phyloP scores from a whole-genome alignment of 2,329 filamentous ascomycete genomes.

The Colletotrichum horii region DNA sequence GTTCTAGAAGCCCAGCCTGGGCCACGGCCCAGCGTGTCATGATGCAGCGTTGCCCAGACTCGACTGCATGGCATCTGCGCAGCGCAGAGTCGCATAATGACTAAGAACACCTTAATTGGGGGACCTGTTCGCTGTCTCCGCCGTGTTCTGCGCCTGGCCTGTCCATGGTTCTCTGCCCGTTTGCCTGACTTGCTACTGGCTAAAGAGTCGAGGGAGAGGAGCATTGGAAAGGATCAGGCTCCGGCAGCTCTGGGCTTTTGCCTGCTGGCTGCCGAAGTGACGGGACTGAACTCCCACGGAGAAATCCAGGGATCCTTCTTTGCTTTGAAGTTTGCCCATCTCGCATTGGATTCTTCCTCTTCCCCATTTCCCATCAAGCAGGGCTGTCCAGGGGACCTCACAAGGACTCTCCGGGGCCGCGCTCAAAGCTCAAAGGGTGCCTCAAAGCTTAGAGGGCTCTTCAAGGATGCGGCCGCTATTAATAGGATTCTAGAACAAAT shows the following conservation, averaged over 20 bases:
- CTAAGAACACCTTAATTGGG: constrained; percentile 5
- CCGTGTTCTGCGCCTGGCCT: neutral
- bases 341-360: neutral
- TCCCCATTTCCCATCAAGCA: neutral
- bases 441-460: neutral
- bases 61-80: neutral
- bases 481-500: constrained; percentile 22
- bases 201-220: neutral
- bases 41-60: neutral
- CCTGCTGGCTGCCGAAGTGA: neutral
- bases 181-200: neutral
- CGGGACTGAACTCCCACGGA: neutral
- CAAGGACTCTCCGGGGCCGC: neutral
- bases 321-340: neutral
- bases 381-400: neutral
- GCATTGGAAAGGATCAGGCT: neutral
- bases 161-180: neutral
- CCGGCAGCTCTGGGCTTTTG: neutral
- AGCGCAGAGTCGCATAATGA: constrained; percentile 4
- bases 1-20: neutral
- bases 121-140: constrained; percentile 2
- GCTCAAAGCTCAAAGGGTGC: neutral
- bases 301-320: neutral
- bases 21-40: neutral
- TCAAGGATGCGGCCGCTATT: constrained; percentile 17